Evolutionary conservation across 2,329 filamentous ascomycete genomes (phyloP).

Genomic region (Diaporthe sp.): DNA sequence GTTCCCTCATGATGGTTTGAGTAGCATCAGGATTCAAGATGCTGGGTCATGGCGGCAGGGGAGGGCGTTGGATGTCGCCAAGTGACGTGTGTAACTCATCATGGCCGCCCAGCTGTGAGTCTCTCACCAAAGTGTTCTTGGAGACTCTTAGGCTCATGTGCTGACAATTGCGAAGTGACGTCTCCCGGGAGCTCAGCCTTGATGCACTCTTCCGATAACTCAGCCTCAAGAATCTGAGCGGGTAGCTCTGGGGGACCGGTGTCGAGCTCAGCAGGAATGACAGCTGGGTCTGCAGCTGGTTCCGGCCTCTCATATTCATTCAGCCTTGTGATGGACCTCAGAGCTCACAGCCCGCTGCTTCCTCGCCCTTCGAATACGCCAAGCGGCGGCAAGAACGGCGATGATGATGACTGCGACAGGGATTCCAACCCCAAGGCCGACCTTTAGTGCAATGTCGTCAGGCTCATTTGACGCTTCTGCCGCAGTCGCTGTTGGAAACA

Average conservation of each 20-base stretch:
- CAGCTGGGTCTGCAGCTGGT: not conserved
- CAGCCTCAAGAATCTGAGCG: constrained; percentile 2
- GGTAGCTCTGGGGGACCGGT: not conserved
- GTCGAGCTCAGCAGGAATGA: constrained; percentile 3
- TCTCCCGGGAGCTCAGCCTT: not conserved
- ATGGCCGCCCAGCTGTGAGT: not conserved
- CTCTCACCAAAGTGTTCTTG: not conserved
- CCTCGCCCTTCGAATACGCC: not conserved
- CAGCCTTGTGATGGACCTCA: not conserved
- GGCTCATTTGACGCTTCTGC: not conserved
- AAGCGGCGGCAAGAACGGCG: not conserved
- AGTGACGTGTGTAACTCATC: not conserved
- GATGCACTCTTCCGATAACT: constrained; percentile 1
- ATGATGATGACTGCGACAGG: not conserved
- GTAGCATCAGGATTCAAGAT: not conserved
- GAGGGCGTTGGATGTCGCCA: not conserved
- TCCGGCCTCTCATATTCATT: constrained; percentile 6
- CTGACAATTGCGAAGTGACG: not conserved
- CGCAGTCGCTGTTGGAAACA: not conserved
- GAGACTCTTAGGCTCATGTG: not conserved
- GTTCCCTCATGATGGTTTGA: not conserved
- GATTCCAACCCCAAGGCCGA: constrained; percentile 11
- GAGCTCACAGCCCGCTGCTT: not conserved
- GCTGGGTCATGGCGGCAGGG: not conserved
- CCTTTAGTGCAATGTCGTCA: not conserved